phyloP scores from a whole-genome alignment of 2,329 filamentous ascomycete species.

The Chaetomium olivaceum region DNA sequence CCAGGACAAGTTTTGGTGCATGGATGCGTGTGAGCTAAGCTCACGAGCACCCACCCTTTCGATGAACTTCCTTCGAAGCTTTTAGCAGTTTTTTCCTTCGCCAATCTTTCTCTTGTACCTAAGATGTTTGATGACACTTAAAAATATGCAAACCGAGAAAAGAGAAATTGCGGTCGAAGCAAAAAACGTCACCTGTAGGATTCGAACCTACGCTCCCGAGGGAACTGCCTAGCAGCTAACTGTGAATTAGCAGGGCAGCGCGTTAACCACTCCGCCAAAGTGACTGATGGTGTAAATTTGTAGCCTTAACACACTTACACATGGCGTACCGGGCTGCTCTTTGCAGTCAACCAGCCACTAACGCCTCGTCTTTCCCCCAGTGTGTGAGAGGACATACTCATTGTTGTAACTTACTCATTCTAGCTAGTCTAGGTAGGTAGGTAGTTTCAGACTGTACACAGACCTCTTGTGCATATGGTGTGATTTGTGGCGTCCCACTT shows the following conservation, averaged over 20 bases:
- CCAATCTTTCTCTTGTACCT: background rate
- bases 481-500: background rate
- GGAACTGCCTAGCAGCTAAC: constrained; percentile 29
- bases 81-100: too few relatives aligned
- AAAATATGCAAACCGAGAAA: background rate
- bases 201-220: constrained; percentile 33
- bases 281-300: constrained; percentile 15
- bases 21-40: background rate
- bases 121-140: too few relatives aligned
- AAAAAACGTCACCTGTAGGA: constrained; percentile 31
- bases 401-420: too few relatives aligned
- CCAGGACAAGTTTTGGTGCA: background rate
- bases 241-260: constrained; percentile 30
- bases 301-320: background rate
- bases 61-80: too few relatives aligned
- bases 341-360: background rate
- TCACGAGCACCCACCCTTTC: too few relatives aligned
- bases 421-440: too few relatives aligned
- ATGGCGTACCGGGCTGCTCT: background rate
- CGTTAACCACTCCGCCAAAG: constrained; percentile 34
- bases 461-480: background rate
- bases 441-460: background rate
- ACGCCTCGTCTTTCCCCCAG: too few relatives aligned
- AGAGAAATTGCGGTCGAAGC: background rate
- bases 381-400: too few relatives aligned